Evolutionary conservation across 139 green algal species (phyloP).

Genomic region (Cymbomonas tetramitiformis): DNA sequence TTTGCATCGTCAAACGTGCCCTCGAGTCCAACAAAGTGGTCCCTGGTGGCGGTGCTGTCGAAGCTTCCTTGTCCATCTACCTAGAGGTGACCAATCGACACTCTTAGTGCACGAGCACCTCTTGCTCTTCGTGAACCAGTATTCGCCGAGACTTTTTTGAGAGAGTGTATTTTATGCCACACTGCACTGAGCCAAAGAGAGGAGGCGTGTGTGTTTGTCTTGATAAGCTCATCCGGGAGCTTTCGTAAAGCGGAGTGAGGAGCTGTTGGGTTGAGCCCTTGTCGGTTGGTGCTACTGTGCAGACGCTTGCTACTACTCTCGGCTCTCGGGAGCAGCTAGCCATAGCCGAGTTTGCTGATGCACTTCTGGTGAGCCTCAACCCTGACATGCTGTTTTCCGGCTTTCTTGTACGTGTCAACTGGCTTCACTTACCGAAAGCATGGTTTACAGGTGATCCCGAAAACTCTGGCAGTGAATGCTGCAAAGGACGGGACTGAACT

Average conservation of each 20-base stretch:
- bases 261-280: no score
- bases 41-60: conserved; percentile 74
- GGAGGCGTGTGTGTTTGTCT: no score
- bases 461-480: conserved; percentile 85
- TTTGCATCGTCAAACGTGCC: conserved; percentile 94
- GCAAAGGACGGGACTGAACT: conserved; percentile 88
- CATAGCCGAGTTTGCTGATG: conserved; percentile 83
- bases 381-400: not conserved
- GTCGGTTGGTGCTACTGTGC: no score
- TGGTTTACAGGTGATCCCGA: conserved; percentile 32
- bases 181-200: no score
- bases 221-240: no score
- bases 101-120: no score
- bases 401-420: conserved; percentile 3
- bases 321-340: conserved; percentile 90
- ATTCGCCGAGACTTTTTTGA: no score
- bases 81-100: no score
- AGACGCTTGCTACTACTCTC: conserved; percentile 81
- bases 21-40: conserved; percentile 71
- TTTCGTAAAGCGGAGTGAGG: no score
- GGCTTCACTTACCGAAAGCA: no score
- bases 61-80: conserved; percentile 81
- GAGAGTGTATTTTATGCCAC: no score
- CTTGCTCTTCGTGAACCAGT: no score
- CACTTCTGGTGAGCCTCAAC: conserved; percentile 68